A percentile compares a stretch with the other conserved stretches of the same genome.
Conservation (phyloP, 2,329 filamentous ascomycete genomes). For the Rutstroemia sp. region DNA sequence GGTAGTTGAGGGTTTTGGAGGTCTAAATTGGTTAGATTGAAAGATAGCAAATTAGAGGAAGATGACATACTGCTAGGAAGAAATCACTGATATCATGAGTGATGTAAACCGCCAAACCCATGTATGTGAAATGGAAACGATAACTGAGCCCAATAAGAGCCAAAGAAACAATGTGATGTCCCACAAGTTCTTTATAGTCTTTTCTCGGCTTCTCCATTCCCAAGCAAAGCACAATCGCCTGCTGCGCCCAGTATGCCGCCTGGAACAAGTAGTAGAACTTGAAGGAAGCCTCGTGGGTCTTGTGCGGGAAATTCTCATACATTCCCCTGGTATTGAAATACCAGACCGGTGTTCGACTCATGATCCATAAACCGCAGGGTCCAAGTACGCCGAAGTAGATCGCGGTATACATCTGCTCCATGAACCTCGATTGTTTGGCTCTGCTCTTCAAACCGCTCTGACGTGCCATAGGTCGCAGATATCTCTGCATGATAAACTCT, state of each 20-base stretch:
- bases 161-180: constrained; percentile 84
- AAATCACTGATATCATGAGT: constrained; percentile 94
- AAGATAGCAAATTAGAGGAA: not conserved
- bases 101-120: constrained; percentile 86
- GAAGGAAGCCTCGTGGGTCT: constrained; percentile 69
- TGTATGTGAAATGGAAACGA: constrained; percentile 93
- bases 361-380: constrained; percentile 80
- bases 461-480: constrained; percentile 70
- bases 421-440: constrained; percentile 81
- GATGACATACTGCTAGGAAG: constrained; percentile 71
- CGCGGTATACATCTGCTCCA: constrained; percentile 93
- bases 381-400: constrained; percentile 81
- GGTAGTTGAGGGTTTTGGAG: constrained; percentile 86
- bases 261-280: constrained; percentile 95
- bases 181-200: constrained; percentile 88
- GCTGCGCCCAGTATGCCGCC: constrained; percentile 91
- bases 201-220: constrained; percentile 89
- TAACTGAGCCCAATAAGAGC: constrained; percentile 80
- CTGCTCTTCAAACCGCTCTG: constrained; percentile 61
- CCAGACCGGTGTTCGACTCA: constrained; percentile 84
- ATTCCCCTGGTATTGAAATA: constrained; percentile 89
- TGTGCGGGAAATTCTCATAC: constrained; percentile 84
- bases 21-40: constrained; percentile 44
- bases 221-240: constrained; percentile 80
- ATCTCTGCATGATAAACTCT: constrained; percentile 90